phyloP scores from a whole-genome alignment of 2,329 filamentous ascomycete genomes.

The Cercospora berteroae region DNA sequence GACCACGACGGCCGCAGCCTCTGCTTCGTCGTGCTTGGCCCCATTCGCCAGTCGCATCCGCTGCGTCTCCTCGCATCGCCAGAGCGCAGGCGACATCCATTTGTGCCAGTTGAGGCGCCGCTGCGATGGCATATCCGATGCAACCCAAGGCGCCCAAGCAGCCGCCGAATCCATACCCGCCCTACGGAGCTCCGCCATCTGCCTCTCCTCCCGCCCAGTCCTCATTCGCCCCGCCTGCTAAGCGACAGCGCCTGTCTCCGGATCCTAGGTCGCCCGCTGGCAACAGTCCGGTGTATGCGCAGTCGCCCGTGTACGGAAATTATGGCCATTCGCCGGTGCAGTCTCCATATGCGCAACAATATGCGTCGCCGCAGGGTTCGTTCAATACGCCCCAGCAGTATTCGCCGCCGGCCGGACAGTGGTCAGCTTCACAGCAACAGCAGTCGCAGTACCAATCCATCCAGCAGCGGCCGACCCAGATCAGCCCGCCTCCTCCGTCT shows the following conservation, averaged over 20 bases:
- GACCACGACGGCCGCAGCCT: not conserved
- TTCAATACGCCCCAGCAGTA: conserved; percentile 38
- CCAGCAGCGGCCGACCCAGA: conserved; percentile 25
- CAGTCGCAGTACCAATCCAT: conserved; percentile 25
- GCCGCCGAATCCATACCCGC: conserved; percentile 31
- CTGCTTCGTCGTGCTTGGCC: not conserved
- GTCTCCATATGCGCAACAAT: conserved; percentile 33
- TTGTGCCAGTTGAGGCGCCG: not conserved
- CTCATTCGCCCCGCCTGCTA: conserved; percentile 62
- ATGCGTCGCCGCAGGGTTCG: conserved; percentile 31
- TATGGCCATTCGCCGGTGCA: conserved; percentile 38
- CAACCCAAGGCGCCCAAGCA: conserved; percentile 34
- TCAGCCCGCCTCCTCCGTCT: conserved; percentile 26
- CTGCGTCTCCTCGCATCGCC: not conserved
- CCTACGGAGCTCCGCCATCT: conserved; percentile 49
- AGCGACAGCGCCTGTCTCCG: conserved; percentile 70
- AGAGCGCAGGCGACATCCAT: not conserved
- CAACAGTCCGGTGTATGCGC: conserved; percentile 41
- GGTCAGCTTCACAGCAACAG: conserved; percentile 16
- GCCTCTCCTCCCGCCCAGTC: conserved; percentile 37
- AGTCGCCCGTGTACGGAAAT: conserved; percentile 34
- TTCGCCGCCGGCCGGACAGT: conserved; percentile 21
- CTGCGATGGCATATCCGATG: conserved; percentile 33
- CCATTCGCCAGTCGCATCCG: not conserved
- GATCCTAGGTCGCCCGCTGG: conserved; percentile 65